Percentiles rank a stretch among this genome's conserved stretches.
These are phyloP conservation scores for Penstemon eatonii DNA, from an alignment of 257 asterid genomes.

Conservation along the genomic window DNA sequence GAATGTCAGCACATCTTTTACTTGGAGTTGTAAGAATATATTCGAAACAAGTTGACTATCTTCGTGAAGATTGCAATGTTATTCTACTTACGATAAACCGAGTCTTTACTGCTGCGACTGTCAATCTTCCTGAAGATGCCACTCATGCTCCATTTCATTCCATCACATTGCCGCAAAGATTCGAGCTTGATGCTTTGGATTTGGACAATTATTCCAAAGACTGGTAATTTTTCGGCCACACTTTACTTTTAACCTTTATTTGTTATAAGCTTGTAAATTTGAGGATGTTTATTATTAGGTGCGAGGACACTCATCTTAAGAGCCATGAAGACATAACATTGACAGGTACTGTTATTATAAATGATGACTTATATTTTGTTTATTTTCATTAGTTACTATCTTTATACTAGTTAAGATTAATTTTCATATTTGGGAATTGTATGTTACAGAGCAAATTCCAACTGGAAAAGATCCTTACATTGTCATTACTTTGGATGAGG, in stretches of 20 bases:
- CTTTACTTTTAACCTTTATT: not conserved
- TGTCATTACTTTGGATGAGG: constrained; percentile 53
- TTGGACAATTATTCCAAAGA: constrained; percentile 44
- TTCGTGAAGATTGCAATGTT: constrained; percentile 63
- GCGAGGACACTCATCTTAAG: constrained; percentile 60
- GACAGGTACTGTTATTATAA: constrained; percentile 47
- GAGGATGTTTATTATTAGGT: constrained; percentile 39
- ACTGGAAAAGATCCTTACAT: constrained; percentile 64
- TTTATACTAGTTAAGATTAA: constrained; percentile 1
- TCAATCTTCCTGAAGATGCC: constrained; percentile 70
- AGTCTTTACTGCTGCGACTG: constrained; percentile 40
- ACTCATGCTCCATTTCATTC: constrained; percentile 64
- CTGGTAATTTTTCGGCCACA: constrained; percentile 40
- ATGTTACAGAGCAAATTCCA: constrained; percentile 69
- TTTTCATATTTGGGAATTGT: constrained; percentile 18
- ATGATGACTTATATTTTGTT: not conserved
- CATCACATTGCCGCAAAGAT: constrained; percentile 65
- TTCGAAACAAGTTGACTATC: constrained; percentile 85
- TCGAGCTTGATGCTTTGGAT: constrained; percentile 64
- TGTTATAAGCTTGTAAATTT: not conserved
- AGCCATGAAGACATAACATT: constrained; percentile 66
- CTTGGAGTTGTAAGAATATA: constrained; percentile 93
- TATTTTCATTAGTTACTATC: constrained; percentile 10
- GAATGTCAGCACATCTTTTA: constrained; percentile 89
- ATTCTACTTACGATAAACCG: constrained; percentile 44